Base-by-base conservation (phyloP, 306 rosid genomes). In the Bauhinia variegata region DNA sequence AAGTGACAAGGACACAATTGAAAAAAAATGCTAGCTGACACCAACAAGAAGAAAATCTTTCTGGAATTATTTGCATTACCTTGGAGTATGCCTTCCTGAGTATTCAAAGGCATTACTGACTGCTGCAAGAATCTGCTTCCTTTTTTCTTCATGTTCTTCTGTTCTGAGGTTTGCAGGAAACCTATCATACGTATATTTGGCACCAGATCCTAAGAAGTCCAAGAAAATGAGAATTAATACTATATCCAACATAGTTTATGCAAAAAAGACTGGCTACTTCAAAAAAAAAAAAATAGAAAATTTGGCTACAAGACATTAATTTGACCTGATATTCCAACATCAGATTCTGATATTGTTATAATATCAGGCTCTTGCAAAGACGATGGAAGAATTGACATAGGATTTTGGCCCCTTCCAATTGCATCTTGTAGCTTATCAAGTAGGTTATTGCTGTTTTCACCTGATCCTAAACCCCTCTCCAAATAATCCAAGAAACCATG, bases 381-480 rank as follows among this genome's bases (percentile, higher is more conserved):
- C 62, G 87, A 78, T 30, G 96, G 89, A 75, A 90, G 82, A 83
- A 90, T 75, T 70, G 97, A 95, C 72, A 88, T 56, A 67, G 95
- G 97, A 84, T 95, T 90, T 81, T 93, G 91, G 77, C 97, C 96
- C 88, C 97, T 88, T 77, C 97, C 96, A 46, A 93, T 75, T 70
- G 96, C 97, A 86, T 93, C 99, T 88, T 95, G 99, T 58, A 95
- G 79, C 87, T 88, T 90, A 72, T 95, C 99, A 55, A 95, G 99
- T 23, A 90, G 76, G 63, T 91, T 95, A 81, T 83, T 86, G 72
- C 60, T 89, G 76, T 73, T 83, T 80, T 89, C 97, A 65, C 80
- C 96, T 33, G 91, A 82, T 77, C 96, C 87, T 68, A 83, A 39
- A 53, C 97, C 86, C 78, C 97, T 83, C 74, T 95, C 99, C 78